These are phyloP conservation scores for Macrotyloma uniflorum DNA, from an alignment of 306 rosid species.

Conservation along the genomic window DNA sequence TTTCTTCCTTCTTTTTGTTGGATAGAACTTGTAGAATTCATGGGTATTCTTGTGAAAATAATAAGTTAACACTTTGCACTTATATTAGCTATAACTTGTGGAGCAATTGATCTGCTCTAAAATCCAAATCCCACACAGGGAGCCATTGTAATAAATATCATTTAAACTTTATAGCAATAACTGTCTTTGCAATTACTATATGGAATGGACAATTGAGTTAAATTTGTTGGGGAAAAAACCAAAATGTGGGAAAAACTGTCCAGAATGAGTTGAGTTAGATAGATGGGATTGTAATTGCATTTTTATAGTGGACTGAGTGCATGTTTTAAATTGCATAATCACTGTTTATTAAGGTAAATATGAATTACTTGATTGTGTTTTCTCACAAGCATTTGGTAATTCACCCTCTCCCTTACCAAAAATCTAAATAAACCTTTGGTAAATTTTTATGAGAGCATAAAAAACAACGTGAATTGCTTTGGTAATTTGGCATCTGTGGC, in stretches of 20 bases:
- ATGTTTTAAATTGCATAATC: background rate
- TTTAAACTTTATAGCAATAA: background rate
- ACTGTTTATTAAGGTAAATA: background rate
- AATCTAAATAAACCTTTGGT: background rate
- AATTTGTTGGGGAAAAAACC: background rate
- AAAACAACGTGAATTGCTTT: background rate
- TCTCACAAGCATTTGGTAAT: background rate
- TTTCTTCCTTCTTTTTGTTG: background rate
- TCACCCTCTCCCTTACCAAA: background rate
- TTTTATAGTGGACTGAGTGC: background rate
- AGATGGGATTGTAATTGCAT: background rate
- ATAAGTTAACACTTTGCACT: conserved; percentile 5
- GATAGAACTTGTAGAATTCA: conserved; percentile 22
- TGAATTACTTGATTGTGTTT: background rate
- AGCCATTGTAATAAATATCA: background rate
- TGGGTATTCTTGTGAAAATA: background rate
- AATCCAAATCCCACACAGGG: background rate
- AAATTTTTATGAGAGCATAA: background rate
- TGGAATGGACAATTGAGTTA: background rate
- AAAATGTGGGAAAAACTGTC: background rate
- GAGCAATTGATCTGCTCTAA: background rate
- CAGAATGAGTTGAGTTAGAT: background rate
- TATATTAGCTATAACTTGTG: conserved; percentile 22
- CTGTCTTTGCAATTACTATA: background rate
- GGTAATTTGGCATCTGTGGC: background rate